Conservation (phyloP, 2,329 filamentous ascomycete species). For the Daldinia sp. region DNA sequence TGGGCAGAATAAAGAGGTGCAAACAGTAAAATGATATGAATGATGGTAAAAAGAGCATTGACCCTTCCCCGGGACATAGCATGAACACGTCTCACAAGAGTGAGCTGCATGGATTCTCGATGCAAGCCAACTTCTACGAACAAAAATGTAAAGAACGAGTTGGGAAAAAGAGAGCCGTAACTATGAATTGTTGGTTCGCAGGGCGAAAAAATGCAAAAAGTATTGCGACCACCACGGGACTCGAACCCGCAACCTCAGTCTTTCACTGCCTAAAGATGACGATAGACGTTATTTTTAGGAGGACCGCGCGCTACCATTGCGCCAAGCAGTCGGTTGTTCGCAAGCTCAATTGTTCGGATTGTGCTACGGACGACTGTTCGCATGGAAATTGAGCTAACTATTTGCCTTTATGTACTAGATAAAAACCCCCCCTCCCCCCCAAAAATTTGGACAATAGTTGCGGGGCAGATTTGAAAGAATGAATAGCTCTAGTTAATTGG, state of each 20-base stretch:
- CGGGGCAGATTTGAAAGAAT: background rate
- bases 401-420: background rate
- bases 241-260: conserved; percentile 50
- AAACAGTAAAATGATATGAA: background rate
- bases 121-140: background rate
- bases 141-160: background rate
- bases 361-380: background rate
- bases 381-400: background rate
- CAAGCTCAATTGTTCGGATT: background rate
- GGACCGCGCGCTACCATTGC: conserved; percentile 45
- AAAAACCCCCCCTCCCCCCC: too few relatives aligned
- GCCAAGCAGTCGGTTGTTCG: conserved; percentile 30
- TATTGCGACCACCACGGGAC: conserved; percentile 45
- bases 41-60: background rate
- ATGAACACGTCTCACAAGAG: conserved; percentile 17
- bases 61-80: conserved; percentile 13
- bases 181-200: too few relatives aligned
- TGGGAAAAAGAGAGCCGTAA: too few relatives aligned
- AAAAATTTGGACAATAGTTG: background rate
- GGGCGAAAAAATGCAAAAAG: conserved; percentile 5
- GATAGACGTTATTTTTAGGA: conserved; percentile 40
- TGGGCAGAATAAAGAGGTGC: background rate
- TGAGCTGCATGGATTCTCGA: background rate
- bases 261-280: conserved; percentile 34
- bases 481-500: background rate